Evolutionary conservation across 1,284 basidiomycete species (phyloP).

Genomic region (Trametes versicolor): DNA sequence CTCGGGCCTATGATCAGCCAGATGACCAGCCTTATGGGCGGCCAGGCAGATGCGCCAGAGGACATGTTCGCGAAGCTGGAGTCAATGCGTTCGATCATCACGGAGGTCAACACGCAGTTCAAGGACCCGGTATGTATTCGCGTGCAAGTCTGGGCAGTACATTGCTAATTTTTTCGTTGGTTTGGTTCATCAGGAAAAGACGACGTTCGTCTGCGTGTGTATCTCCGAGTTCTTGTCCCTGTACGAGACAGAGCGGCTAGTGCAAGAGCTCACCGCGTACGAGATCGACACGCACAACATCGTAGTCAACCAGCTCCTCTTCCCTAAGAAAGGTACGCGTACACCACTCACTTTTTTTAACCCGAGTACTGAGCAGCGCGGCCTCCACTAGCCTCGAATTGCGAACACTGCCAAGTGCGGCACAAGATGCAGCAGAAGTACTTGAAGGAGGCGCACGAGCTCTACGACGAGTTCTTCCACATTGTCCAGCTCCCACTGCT

Average conservation of each 20-base stretch:
- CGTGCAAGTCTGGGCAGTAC: neutral
- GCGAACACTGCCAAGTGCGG: conserved; percentile 94
- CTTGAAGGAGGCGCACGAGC: conserved; percentile 91
- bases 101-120: conserved; percentile 99
- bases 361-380: neutral
- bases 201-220: conserved; percentile 98
- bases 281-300: conserved; percentile 99
- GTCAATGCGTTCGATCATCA: conserved; percentile 96
- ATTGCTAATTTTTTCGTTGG: conserved; percentile 8
- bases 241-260: conserved; percentile 97
- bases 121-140: conserved; percentile 87
- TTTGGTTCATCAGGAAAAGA: conserved; percentile 82
- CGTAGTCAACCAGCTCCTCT: conserved; percentile 97
- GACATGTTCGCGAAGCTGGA: conserved; percentile 99
- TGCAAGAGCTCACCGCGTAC: conserved; percentile 96
- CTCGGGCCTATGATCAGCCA: conserved; percentile 98
- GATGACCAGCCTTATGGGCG: conserved; percentile 97
- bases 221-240: conserved; percentile 98
- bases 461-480: conserved; percentile 98
- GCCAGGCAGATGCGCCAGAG: conserved; percentile 86
- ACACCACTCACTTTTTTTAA: neutral
- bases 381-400: conserved; percentile 75
- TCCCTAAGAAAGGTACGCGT: conserved; percentile 85
- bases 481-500: conserved; percentile 92
- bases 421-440: conserved; percentile 99